These are phyloP conservation scores for Diversispora epigaea DNA, from an alignment of 192 early-diverging fungal genomes.

Conservation along the genomic window DNA sequence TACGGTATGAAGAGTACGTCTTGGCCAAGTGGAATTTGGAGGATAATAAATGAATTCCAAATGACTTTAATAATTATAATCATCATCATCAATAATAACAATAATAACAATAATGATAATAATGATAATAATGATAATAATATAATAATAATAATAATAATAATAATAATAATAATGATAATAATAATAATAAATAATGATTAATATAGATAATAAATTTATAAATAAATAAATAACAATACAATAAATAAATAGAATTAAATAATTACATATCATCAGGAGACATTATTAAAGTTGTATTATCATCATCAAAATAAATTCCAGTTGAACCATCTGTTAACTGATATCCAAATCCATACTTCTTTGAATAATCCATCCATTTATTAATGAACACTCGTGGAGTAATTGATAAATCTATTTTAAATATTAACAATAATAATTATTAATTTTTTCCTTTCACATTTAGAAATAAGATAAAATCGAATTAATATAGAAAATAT, in stretches of 20 bases:
- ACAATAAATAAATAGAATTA: neutral
- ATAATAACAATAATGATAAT: neutral
- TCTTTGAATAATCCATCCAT: constrained; percentile 84
- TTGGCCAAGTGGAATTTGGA: neutral
- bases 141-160: neutral
- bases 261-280: constrained; percentile 50
- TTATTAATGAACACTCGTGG: constrained; percentile 73
- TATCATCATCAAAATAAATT: constrained; percentile 91
- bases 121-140: neutral
- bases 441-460: neutral
- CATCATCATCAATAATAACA: too few relatives aligned
- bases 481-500: neutral
- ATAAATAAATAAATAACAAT: neutral
- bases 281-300: constrained; percentile 68
- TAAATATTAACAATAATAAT: neutral
- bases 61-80: too few relatives aligned
- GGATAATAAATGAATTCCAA: constrained; percentile 40
- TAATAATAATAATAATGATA: neutral
- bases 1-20: constrained; percentile 36
- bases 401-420: constrained; percentile 1
- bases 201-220: neutral
- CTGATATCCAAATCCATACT: constrained; percentile 88
- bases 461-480: neutral
- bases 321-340: constrained; percentile 83
- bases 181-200: neutral